Evolutionary conservation across 305 asterid genomes (phyloP).

Genomic region (Solanum aculeatissimum): DNA sequence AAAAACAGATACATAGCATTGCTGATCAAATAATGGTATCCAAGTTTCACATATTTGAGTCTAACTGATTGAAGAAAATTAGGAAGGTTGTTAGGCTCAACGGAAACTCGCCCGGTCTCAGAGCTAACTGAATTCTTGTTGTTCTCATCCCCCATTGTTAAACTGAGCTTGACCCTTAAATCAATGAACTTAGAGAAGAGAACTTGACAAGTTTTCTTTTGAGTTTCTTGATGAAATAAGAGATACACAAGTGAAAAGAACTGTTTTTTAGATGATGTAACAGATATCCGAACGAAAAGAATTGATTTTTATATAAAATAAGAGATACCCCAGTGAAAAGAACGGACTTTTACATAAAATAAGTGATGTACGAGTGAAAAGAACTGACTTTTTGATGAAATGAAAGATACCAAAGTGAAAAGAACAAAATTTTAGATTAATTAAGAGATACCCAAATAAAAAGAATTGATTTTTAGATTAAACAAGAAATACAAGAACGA

Average conservation of each 20-base stretch:
- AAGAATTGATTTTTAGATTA: not conserved
- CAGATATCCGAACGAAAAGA: not conserved
- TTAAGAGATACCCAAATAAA: not conserved
- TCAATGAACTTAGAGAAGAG: not conserved
- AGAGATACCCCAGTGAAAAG: not conserved
- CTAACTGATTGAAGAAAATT: slow-evolving; percentile 24
- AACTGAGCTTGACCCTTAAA: not conserved
- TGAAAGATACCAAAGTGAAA: not conserved
- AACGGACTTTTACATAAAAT: not conserved
- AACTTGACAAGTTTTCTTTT: not conserved
- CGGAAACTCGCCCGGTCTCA: not conserved
- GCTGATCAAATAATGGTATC: slow-evolving; percentile 27
- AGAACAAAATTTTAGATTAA: not conserved
- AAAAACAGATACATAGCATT: slow-evolving; percentile 25
- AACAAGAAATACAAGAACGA: not conserved
- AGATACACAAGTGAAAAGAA: not conserved
- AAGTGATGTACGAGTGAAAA: not conserved
- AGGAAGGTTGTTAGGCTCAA: slow-evolving; percentile 9
- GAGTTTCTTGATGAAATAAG: not conserved
- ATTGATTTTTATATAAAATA: not conserved
- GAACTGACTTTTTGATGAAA: not conserved
- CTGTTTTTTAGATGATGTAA: not conserved
- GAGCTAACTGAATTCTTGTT: not conserved
- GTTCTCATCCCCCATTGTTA: slow-evolving; percentile 4
- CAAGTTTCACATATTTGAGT: slow-evolving; percentile 40